Evolutionary conservation across 768 basidiomycete species (phyloP), one percentile per base, ranked within the genome.

Genomic region (Leucocoprinus sp.): DNA sequence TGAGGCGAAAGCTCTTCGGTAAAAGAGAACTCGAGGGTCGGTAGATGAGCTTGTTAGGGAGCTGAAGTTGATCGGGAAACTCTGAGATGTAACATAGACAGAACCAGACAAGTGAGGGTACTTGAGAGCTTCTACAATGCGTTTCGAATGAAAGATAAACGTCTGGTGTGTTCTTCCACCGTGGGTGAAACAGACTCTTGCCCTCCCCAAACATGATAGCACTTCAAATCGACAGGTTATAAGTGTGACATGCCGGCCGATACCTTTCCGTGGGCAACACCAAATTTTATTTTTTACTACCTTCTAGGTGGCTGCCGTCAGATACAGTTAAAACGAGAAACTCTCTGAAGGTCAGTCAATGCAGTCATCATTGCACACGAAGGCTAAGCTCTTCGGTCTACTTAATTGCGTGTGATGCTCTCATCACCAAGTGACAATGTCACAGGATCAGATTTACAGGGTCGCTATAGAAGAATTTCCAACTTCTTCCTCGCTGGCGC

Each of bases 101-200:
- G 45, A 82, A 63, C 45, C 66, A 66, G 24, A 68, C 53, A 34
- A 86, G 71, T 2, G 81, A 71, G 0, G 80, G 81, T 33, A 76
- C 58, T 51, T 60, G 51, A 18, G 44, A 45, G 43, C 23, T 18
- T n/a, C 37, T 18, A 23, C 45, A 15, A 49, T 61, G 62, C 3
- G 59, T 56, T 3, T 59, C 60, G 5, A 54, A 53, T 3, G 55
- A 49, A 5, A 55, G 31, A 8, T 57, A 57, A 6, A 43, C 23
- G 15, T 38, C 37, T 23, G 37, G 18, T 17, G 37, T 22, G 37
- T 28, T 48, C 26, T 36, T 36, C 53, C 44, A 46, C 33, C 39
- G 57, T 52, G 19, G 31, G 23, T 22, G 61, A 50, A 37, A 50
- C 39, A 27, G 48, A 53, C n/a, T 55, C 55, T 43, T 58, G 24